These are phyloP conservation scores for Fusarium protoensiforme DNA, from an alignment of 2,329 filamentous ascomycete genomes.

Conservation along the genomic window DNA sequence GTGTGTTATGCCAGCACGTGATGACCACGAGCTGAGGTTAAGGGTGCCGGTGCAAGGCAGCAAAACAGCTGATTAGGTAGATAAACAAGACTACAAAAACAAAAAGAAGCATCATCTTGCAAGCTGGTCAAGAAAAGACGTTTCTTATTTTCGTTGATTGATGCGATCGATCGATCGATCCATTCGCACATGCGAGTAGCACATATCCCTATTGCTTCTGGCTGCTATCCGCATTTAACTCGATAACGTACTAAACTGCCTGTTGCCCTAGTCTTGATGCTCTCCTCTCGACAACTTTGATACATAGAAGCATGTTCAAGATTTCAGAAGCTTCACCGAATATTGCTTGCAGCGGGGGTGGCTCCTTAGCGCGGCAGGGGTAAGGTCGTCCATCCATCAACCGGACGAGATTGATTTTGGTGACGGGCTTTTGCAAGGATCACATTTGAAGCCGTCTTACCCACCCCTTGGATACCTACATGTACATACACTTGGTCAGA, in stretches of 20 bases:
- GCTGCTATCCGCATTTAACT: no score
- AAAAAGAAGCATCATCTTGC: not conserved
- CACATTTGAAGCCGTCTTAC: not conserved
- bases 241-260: slow-evolving; percentile 32
- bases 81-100: not conserved
- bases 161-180: not conserved
- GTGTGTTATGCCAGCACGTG: slow-evolving; percentile 6
- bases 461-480: not conserved
- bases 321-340: not conserved
- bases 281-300: slow-evolving; percentile 23
- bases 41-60: not conserved
- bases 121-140: not conserved
- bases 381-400: not conserved
- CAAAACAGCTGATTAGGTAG: not conserved
- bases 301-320: slow-evolving; percentile 28
- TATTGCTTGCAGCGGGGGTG: slow-evolving; percentile 1
- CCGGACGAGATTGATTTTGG: not conserved
- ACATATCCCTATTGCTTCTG: no score
- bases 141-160: not conserved
- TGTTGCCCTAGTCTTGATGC: slow-evolving; percentile 15
- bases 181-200: not conserved
- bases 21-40: not conserved
- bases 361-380: not conserved
- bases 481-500: not conserved
- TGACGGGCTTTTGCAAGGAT: not conserved